Percentiles rank a stretch among this genome's conserved stretches.
These are phyloP conservation scores for Houttuynia cordata DNA, from an alignment of 164 flowering plant species.

Conservation along the genomic window DNA sequence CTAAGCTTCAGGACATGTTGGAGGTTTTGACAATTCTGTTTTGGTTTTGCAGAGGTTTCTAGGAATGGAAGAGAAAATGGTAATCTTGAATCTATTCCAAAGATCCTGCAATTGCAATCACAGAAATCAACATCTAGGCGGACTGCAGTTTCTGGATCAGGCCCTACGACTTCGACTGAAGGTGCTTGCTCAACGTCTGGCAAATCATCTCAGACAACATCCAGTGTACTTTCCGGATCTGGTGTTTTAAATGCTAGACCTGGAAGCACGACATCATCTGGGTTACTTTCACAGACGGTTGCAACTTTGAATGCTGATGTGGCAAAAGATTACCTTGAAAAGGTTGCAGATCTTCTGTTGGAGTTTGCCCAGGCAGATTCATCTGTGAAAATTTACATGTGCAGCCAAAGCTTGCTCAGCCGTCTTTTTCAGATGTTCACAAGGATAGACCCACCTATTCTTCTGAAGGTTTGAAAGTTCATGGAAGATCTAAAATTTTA, in stretches of 20 bases:
- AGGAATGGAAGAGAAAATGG: constrained; percentile 81
- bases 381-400: constrained; percentile 84
- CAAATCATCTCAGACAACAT: constrained; percentile 75
- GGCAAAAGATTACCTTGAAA: constrained; percentile 87
- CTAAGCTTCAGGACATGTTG: neutral
- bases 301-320: constrained; percentile 84
- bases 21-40: neutral
- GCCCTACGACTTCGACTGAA: constrained; percentile 31
- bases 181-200: constrained; percentile 72
- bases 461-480: constrained; percentile 53
- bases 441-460: constrained; percentile 76
- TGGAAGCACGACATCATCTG: constrained; percentile 94
- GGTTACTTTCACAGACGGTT: constrained; percentile 88
- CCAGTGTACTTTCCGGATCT: constrained; percentile 94
- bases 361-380: constrained; percentile 90
- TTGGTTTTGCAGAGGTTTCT: constrained; percentile 58
- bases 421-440: constrained; percentile 98
- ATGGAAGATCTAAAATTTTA: neutral
- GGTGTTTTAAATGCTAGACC: constrained; percentile 97
- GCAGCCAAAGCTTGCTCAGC: constrained; percentile 84
- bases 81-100: constrained; percentile 50
- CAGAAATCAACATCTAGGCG: constrained; percentile 46
- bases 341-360: constrained; percentile 88
- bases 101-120: constrained; percentile 22
- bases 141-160: constrained; percentile 21